These are phyloP conservation scores for Rhytidiadelphus loreus DNA, from an alignment of 225 moss, liverwort and hornwort genomes.

Conservation along the genomic window DNA sequence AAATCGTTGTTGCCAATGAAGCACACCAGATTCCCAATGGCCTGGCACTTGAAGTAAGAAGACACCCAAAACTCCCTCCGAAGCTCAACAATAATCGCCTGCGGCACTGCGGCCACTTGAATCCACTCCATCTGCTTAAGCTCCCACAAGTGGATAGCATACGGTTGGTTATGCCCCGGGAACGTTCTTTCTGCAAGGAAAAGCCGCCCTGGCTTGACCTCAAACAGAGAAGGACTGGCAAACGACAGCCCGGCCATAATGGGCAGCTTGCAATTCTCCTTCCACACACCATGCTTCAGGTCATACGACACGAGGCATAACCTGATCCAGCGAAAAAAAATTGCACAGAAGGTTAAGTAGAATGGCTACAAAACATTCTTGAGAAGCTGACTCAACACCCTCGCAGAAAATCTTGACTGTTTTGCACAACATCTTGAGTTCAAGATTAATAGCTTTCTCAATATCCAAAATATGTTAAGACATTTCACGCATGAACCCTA, in stretches of 20 bases:
- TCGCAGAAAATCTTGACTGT: neutral
- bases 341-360: neutral
- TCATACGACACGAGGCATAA: conserved; percentile 38
- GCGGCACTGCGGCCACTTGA: conserved; percentile 38
- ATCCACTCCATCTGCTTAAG: conserved; percentile 36
- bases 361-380: neutral
- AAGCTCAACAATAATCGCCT: conserved; percentile 29
- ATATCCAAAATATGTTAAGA: neutral
- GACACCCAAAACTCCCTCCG: conserved; percentile 43
- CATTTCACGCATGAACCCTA: neutral
- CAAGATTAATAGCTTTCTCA: neutral
- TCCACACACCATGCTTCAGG: conserved; percentile 30
- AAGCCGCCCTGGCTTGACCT: conserved; percentile 37
- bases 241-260: conserved; percentile 30
- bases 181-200: conserved; percentile 43
- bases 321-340: neutral
- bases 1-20: conserved; percentile 49
- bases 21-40: conserved; percentile 41
- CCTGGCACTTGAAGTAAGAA: conserved; percentile 45
- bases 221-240: conserved; percentile 35
- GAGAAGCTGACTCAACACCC: neutral
- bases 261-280: conserved; percentile 45
- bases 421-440: neutral
- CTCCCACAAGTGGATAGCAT: conserved; percentile 47
- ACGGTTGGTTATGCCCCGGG: conserved; percentile 32